phyloP scores from a whole-genome alignment of 2,329 filamentous ascomycete species.

The Fusarium chaquense region DNA sequence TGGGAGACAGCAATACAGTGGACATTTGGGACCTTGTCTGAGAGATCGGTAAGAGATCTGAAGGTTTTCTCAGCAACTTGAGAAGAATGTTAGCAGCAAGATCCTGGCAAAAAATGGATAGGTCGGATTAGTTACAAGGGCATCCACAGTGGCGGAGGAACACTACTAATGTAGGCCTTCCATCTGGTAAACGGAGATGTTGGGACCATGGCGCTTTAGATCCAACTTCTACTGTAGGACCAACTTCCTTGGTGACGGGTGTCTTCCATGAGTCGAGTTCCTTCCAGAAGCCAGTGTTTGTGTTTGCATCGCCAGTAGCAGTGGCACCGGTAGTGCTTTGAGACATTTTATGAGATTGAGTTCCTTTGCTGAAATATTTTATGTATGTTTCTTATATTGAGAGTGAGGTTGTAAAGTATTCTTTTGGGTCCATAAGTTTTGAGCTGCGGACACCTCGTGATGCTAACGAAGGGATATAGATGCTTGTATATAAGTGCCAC shows the following conservation, averaged over 20 bases:
- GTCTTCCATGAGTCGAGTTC: conserved; percentile 59
- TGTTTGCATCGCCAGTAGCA: conserved; percentile 6
- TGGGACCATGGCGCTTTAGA: conserved; percentile 66
- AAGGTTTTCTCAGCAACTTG: conserved; percentile 77
- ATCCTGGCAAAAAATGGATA: neutral
- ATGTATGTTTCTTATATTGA: neutral
- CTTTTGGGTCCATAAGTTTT: neutral
- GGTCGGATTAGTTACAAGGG: conserved; percentile 65
- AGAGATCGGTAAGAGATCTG: conserved; percentile 64
- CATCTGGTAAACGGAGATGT: conserved; percentile 64
- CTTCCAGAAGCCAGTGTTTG: conserved; percentile 48
- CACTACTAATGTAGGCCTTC: conserved; percentile 70
- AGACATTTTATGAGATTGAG: conserved; percentile 29
- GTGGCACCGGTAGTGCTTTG: conserved; percentile 11
- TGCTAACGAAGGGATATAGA: conserved; percentile 1
- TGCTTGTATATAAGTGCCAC: conserved; percentile 15
- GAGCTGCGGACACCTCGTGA: conserved; percentile 24
- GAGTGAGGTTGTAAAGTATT: neutral
- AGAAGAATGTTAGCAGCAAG: neutral
- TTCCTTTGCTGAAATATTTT: too few species aligned
- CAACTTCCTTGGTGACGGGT: conserved; percentile 57
- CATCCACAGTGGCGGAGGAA: conserved; percentile 81
- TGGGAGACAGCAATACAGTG: conserved; percentile 74
- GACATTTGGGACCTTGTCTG: conserved; percentile 61
- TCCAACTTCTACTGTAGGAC: conserved; percentile 64